A percentile compares a stretch with the other conserved stretches of the same genome.
phyloP scores from a whole-genome alignment of 331 rosid species.

The Cydonia oblonga region DNA sequence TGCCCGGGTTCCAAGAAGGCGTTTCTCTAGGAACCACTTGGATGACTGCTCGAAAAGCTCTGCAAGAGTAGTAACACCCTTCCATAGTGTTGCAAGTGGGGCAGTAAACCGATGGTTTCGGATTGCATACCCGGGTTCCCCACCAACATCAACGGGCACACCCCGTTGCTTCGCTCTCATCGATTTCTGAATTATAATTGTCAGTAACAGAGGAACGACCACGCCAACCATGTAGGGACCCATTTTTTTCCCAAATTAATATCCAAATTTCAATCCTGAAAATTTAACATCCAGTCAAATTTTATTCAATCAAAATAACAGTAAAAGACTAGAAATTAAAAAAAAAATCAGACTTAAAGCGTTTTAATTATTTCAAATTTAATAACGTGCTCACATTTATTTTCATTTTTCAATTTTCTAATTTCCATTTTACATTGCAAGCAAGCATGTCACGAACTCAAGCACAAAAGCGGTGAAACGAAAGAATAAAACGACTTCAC shows the following conservation, averaged over 20 bases:
- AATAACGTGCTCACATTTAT: neutral
- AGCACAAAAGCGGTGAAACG: neutral
- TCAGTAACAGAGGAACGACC: conserved; percentile 47
- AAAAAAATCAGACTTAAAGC: neutral
- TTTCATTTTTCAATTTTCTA: neutral
- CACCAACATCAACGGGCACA: conserved; percentile 43
- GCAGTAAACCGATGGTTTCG: conserved; percentile 38
- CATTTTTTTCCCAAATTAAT: conserved; percentile 23
- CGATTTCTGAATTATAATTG: conserved; percentile 39
- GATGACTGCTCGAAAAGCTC: conserved; percentile 70
- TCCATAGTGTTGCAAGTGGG: conserved; percentile 52
- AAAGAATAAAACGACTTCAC: neutral
- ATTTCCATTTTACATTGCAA: neutral
- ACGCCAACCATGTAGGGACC: conserved; percentile 44
- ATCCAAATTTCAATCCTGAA: conserved; percentile 6
- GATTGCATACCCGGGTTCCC: conserved; percentile 49
- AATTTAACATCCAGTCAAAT: neutral
- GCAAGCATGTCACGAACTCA: neutral
- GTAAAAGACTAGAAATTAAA: neutral
- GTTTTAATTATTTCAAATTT: neutral
- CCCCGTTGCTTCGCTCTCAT: conserved; percentile 47
- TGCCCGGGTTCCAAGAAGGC: conserved; percentile 66
- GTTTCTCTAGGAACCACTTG: conserved; percentile 26
- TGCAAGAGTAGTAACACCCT: conserved; percentile 60
- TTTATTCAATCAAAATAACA: neutral